Conservation (phyloP, 768 basidiomycete species). For the Terana coerulea region DNA sequence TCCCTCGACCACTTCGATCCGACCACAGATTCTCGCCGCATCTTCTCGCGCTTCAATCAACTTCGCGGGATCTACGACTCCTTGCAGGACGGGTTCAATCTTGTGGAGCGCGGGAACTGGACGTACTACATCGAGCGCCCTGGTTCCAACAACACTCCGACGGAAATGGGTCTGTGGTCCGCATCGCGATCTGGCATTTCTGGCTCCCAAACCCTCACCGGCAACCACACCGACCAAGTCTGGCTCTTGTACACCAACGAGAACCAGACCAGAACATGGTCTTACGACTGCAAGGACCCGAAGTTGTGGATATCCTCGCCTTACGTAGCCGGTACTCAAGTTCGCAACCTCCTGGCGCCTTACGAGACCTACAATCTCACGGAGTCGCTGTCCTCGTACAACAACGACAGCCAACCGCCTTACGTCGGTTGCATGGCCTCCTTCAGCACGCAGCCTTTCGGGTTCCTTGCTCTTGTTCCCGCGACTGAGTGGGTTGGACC, state of each 20-base stretch:
- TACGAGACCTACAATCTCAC: constrained; percentile 75
- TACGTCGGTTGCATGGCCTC: constrained; percentile 70
- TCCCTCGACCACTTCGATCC: constrained; percentile 94
- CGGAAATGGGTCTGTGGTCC: constrained; percentile 89
- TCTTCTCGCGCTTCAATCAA: constrained; percentile 69
- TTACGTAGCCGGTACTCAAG: constrained; percentile 51
- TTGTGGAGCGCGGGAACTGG: constrained; percentile 86
- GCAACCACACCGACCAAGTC: constrained; percentile 60
- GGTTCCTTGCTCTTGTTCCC: constrained; percentile 83
- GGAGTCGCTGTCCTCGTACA: constrained; percentile 63
- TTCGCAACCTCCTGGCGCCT: constrained; percentile 78
- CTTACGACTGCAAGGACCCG: constrained; percentile 49
- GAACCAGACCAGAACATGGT: constrained; percentile 66
- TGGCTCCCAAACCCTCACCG: constrained; percentile 57
- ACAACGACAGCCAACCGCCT: constrained; percentile 52
- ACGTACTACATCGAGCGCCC: constrained; percentile 74
- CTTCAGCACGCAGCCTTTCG: constrained; percentile 67
- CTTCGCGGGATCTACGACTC: constrained; percentile 66
- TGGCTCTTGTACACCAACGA: constrained; percentile 89
- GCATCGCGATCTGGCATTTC: constrained; percentile 62
- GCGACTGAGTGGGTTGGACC: constrained; percentile 61
- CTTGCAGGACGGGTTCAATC: constrained; percentile 82
- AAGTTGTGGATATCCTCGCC: constrained; percentile 78
- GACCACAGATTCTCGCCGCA: constrained; percentile 69
- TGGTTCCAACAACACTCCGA: constrained; percentile 76